Percentiles rank a stretch among this genome's conserved stretches.
These are phyloP conservation scores for Macadamia integrifolia DNA, from an alignment of 164 flowering plant genomes.

Conservation along the genomic window DNA sequence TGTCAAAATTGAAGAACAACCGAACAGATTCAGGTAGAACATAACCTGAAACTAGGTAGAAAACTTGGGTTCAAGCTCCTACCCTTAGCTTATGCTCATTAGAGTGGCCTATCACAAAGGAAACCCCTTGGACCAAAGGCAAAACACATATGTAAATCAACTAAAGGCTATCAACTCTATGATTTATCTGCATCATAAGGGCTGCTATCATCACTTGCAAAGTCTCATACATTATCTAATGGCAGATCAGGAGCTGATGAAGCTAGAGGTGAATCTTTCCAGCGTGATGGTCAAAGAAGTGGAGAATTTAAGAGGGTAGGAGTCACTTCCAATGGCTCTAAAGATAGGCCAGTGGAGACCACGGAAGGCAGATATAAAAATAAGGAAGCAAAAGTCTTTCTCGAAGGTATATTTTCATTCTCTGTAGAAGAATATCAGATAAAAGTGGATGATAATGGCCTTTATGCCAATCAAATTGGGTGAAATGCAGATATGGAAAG, in stretches of 20 bases:
- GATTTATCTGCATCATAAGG: no score
- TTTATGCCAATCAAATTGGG: conserved; percentile 19
- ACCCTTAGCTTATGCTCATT: no score
- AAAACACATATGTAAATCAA: no score
- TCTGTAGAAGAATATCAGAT: conserved; percentile 18
- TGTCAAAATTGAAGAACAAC: no score
- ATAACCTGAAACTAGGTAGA: no score
- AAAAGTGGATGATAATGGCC: conserved; percentile 10
- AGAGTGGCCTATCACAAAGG: no score
- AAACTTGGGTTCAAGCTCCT: no score
- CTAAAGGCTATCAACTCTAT: no score
- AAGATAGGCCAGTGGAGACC: conserved; percentile 14
- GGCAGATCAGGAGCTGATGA: conserved; percentile 38
- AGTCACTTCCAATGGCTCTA: conserved; percentile 8
- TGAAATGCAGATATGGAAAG: conserved; percentile 48
- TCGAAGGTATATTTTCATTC: conserved; percentile 10
- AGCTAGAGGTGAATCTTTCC: conserved; percentile 14
- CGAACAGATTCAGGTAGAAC: no score
- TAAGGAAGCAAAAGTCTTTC: conserved; percentile 15
- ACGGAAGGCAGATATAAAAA: conserved; percentile 11
- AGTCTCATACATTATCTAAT: conserved; percentile 2
- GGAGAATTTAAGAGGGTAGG: conserved; percentile 13
- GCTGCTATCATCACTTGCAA: not conserved
- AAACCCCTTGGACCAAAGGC: no score
- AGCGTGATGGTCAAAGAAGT: conserved; percentile 22